phyloP scores from a whole-genome alignment of 352 stramenopile genomes.

The Saprolegnia diclina region DNA sequence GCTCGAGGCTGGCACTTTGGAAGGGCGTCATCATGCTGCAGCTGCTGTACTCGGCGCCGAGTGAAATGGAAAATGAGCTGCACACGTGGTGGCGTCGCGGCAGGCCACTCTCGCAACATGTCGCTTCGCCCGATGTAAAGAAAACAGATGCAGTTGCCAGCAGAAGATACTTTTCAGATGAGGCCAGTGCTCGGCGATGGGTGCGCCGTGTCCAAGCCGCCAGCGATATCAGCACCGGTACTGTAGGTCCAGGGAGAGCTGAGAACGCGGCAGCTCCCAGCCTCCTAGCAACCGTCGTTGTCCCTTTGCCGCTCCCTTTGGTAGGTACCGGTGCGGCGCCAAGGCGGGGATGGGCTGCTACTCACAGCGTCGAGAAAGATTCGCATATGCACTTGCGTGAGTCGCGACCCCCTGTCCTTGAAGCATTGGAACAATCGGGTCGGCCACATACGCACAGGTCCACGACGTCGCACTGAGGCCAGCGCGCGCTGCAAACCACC shows the following conservation, averaged over 20 bases:
- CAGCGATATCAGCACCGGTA: too few species aligned
- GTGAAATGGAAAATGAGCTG: conserved; percentile 12
- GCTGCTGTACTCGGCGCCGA: not conserved
- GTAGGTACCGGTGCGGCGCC: too few species aligned
- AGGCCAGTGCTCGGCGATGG: not conserved
- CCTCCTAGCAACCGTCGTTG: not conserved
- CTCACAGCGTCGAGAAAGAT: too few species aligned
- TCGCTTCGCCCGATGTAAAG: not conserved
- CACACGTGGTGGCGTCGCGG: not conserved
- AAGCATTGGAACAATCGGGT: not conserved
- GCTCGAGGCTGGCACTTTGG: not conserved
- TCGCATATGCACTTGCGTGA: not conserved
- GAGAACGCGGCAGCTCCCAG: too few species aligned
- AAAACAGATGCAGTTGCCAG: not conserved
- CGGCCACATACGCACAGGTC: not conserved
- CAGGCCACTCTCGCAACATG: not conserved
- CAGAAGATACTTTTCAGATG: not conserved
- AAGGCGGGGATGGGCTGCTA: not conserved
- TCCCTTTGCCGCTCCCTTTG: not conserved
- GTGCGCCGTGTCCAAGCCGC: not conserved
- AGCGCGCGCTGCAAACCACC: not conserved
- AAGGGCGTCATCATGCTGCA: not conserved
- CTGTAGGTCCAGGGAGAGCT: too few species aligned
- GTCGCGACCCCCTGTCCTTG: not conserved
- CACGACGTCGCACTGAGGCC: not conserved